Base-by-base conservation (phyloP, 2,329 filamentous ascomycete species). In the Pseudocercospora fijiensis region DNA sequence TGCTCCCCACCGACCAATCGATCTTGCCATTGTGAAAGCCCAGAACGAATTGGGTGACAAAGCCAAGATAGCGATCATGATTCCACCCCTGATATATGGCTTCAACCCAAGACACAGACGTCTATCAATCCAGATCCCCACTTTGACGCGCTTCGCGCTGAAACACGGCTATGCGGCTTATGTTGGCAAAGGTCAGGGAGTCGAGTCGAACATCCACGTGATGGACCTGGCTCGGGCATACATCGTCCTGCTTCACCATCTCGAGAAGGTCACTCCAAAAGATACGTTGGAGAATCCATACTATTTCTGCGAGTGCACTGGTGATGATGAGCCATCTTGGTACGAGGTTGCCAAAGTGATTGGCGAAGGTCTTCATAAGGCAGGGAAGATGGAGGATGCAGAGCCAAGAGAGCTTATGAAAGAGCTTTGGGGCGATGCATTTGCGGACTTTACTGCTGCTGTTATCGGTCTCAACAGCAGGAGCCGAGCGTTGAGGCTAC, bases 11-110 rank as follows among this genome's bases (percentile, higher is more conserved):
- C 77, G 81, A 9, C 58, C 71, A 55, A 78, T 83, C 63, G 81
- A 84, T 66, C 75, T 83, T 1, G 71, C 76, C 13, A 82, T 83
- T 66, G 60, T 81, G 13, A 70, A 70, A 20, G 75, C 73, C 4
- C 70, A 74, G 28, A 72, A 76, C 61, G 71, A 76, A 52, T 67
- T 82, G 1, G 75, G 75, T 3, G 70, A 71, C 11, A 75, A 76
- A 58, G 80, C 80, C 16, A 82, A 81, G 65, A 68, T 83, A 6
- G 78, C 78, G 33, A 81, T 84, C 68, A 78, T 83, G 73, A 78
- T 82, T 10, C 81, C 80, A 0, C 80, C 81, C 0, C 64, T 79
- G 24, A 81, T 84, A 64, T 82, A 82, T 66, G 81, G 81, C n/a
- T 69, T 67, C 63, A 78, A 78, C 65, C 71, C 71, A 0, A 66